Base-by-base conservation (phyloP, 345 rosid species). In the Brassica nigra region DNA sequence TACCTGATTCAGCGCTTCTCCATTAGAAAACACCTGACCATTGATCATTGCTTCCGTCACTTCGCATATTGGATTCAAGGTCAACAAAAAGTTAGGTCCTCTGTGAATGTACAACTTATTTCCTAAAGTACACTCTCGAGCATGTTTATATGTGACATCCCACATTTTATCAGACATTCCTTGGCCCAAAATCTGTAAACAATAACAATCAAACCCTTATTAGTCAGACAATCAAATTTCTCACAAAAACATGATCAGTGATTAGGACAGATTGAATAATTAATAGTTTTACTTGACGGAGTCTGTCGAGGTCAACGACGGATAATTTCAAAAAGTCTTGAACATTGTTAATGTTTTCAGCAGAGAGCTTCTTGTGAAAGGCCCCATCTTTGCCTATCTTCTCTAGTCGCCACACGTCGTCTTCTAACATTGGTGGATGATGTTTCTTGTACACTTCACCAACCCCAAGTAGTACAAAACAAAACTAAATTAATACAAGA, bases 301-400 rank as follows among this genome's bases (percentile, higher is more conserved):
- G 95, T 64, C 18, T 82, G 3, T 28, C 68, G 4, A 80, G 84
- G 76, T 95, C 87, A 59, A 92, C 86, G 20, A 76, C 85, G 4
- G 88, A 86, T 77, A 88, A 27, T 75, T 91, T 91, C 76, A 95
- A 66, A 82, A 95, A 91, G 39, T 95, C 97, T 83, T 92, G 97
- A 2, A 95, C 97, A 2, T 88, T 80, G 11, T 84, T 76, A 62
- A 95, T 82, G 30, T 83, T 76, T 0, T 31, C 12, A 12, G 75
- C 42, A 3, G 85, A 4, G 36, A 95, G 88, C 83, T 87, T 95
- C 76, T 76, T 91, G 81, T 94, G 97, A 79, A 94, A 94, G 39
- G 91, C 92, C 44, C 98, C 98, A 49, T 83, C 97, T 86, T 92
- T 94, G 27, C 95, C 97, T 28, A 94, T 92, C 85, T 90, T 94